Evolutionary conservation across 1,139 yeast species (phyloP).

Genomic region (Spathaspora sp.): DNA sequence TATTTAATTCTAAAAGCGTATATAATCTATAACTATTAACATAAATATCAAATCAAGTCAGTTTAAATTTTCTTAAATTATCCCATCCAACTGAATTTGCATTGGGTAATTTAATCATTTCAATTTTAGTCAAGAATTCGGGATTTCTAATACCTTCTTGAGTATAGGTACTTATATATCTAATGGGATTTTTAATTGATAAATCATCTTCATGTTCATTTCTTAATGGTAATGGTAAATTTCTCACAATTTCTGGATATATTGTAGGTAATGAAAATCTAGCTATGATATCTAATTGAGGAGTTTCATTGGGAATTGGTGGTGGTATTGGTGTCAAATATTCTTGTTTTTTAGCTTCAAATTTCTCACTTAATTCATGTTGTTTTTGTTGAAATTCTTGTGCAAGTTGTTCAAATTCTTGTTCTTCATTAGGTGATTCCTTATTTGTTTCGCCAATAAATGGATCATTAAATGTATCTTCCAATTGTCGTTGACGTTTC

Average conservation of each 20-base stretch:
- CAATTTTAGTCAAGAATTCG: constrained; percentile 37
- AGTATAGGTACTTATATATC: constrained; percentile 32
- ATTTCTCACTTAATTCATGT: constrained; percentile 9
- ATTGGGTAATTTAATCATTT: constrained; percentile 45
- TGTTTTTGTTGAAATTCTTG: constrained; percentile 9
- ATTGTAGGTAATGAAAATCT: constrained; percentile 36
- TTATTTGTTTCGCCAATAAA: constrained; percentile 13
- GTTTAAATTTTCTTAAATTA: constrained; percentile 36
- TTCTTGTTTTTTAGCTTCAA: constrained; percentile 9
- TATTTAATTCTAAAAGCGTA: too few relatives aligned
- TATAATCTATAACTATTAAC: too few relatives aligned
- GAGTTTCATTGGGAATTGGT: constrained; percentile 22
- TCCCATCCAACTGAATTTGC: constrained; percentile 50
- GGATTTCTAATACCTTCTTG: constrained; percentile 28
- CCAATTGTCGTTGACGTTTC: constrained; percentile 14
- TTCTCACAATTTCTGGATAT: constrained; percentile 31
- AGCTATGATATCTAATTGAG: constrained; percentile 14
- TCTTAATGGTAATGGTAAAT: constrained; percentile 37
- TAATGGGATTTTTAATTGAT: constrained; percentile 35
- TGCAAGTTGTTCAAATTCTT: constrained; percentile 6
- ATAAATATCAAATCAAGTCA: too few relatives aligned
- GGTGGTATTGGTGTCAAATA: constrained; percentile 18
- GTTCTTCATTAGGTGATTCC: constrained; percentile 5
- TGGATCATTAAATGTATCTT: constrained; percentile 18
- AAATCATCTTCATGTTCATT: constrained; percentile 18